phyloP scores from a whole-genome alignment of 164 flowering plant genomes.

The Tetrastigma voinierianum region DNA sequence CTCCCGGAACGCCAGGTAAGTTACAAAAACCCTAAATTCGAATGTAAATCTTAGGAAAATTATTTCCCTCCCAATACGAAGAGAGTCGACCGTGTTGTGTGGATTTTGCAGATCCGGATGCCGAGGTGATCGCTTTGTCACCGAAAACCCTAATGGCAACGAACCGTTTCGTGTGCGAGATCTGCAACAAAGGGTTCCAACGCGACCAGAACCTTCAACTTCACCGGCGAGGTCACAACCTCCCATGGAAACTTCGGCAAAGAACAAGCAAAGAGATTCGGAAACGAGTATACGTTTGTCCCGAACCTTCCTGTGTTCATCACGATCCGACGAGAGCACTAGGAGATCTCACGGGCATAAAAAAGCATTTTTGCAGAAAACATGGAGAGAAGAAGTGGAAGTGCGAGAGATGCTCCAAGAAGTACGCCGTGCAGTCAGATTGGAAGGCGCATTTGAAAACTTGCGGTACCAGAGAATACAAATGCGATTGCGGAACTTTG shows the following conservation, averaged over 20 bases:
- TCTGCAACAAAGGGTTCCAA: conserved; percentile 78
- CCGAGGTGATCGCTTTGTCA: conserved; percentile 70
- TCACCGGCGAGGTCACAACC: conserved; percentile 70
- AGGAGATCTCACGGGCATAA: conserved; percentile 85
- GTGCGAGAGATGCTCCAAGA: conserved; percentile 86
- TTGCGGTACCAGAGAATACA: conserved; percentile 80
- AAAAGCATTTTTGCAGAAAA: conserved; percentile 80
- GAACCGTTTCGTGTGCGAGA: conserved; percentile 73
- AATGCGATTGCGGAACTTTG: conserved; percentile 87
- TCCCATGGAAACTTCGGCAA: conserved; percentile 78
- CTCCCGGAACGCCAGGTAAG: conserved; percentile 91
- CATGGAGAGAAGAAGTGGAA: conserved; percentile 96
- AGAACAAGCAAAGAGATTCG: conserved; percentile 50
- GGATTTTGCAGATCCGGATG: conserved; percentile 66
- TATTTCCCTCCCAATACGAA: neutral
- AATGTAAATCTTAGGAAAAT: neutral
- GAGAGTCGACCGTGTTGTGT: no score
- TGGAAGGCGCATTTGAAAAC: conserved; percentile 94
- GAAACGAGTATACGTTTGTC: conserved; percentile 77
- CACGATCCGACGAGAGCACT: conserved; percentile 76
- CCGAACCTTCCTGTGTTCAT: conserved; percentile 75
- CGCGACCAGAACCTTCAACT: conserved; percentile 78
- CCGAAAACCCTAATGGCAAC: conserved; percentile 72
- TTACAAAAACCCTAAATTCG: neutral
- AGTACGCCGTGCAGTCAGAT: conserved; percentile 85